Conservation (phyloP, 179 eudicot genomes). For the Nepenthes alata region DNA sequence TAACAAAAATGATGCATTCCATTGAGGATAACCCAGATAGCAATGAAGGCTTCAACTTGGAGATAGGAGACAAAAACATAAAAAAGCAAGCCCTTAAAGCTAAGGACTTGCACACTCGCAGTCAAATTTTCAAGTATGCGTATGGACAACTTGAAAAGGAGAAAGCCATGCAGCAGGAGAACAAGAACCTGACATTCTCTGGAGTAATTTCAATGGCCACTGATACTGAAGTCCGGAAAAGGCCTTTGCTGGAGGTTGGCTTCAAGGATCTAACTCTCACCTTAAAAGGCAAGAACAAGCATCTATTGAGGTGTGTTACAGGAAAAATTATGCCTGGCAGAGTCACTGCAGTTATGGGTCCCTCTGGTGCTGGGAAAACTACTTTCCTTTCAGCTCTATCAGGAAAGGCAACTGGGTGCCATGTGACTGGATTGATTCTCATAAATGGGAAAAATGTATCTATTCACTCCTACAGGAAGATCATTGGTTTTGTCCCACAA, state of each 20-base stretch:
- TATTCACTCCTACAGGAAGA: constrained; percentile 59
- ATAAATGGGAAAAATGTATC: constrained; percentile 62
- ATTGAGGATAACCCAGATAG: constrained; percentile 57
- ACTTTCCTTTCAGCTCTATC: constrained; percentile 81
- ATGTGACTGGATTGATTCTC: constrained; percentile 48
- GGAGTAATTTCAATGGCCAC: constrained; percentile 79
- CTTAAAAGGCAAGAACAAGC: constrained; percentile 54
- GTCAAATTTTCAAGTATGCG: constrained; percentile 82
- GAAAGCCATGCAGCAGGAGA: constrained; percentile 69
- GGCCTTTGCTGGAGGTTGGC: constrained; percentile 66
- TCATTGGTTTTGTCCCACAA: constrained; percentile 90
- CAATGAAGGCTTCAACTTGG: constrained; percentile 49
- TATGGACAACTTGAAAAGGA: constrained; percentile 88
- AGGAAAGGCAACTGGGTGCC: constrained; percentile 66
- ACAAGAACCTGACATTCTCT: constrained; percentile 58
- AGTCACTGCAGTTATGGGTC: constrained; percentile 94
- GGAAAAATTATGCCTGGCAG: constrained; percentile 82
- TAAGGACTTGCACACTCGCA: constrained; percentile 63
- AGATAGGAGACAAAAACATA: constrained; percentile 53
- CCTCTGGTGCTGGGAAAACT: constrained; percentile 94
- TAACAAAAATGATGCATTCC: constrained; percentile 60
- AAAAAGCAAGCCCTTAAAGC: constrained; percentile 50
- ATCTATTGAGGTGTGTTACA: constrained; percentile 55
- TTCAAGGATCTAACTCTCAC: constrained; percentile 78
- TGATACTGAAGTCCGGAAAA: constrained; percentile 44